Conservation (phyloP, 352 stramenopile species). For the Phytophthora capsici region DNA sequence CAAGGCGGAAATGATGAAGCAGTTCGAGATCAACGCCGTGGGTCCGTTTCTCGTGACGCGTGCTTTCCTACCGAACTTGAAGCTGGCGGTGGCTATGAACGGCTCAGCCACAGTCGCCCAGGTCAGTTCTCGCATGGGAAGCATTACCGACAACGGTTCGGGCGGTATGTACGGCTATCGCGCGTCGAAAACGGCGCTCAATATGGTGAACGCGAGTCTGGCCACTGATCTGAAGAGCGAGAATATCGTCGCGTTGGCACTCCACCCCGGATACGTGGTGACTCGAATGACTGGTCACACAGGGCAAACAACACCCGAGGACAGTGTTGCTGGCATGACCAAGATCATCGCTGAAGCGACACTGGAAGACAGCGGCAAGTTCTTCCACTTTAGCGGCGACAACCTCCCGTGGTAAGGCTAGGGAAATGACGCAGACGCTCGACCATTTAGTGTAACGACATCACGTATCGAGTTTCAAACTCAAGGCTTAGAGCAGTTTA, state of each 20-base stretch:
- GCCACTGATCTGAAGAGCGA: constrained; percentile 44
- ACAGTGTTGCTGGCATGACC: constrained; percentile 43
- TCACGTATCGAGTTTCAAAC: too few relatives aligned
- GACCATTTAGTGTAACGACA: too few relatives aligned
- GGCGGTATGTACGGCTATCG: constrained; percentile 60
- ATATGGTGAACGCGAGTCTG: constrained; percentile 60
- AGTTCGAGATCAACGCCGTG: constrained; percentile 66
- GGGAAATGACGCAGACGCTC: too few relatives aligned
- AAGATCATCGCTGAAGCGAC: constrained; percentile 41
- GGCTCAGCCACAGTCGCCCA: constrained; percentile 45
- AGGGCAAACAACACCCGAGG: constrained; percentile 27
- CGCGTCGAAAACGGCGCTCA: constrained; percentile 68
- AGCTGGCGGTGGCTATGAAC: constrained; percentile 28
- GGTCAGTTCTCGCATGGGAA: constrained; percentile 51
- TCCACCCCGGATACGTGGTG: constrained; percentile 55
- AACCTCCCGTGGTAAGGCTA: too few relatives aligned
- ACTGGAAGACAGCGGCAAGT: constrained; percentile 44
- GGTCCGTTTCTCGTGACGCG: constrained; percentile 58
- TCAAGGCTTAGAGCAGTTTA: too few relatives aligned
- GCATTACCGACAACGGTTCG: constrained; percentile 39
- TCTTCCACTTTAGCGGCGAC: constrained; percentile 23
- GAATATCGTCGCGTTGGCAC: constrained; percentile 42
- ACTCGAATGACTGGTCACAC: constrained; percentile 51
- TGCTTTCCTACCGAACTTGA: constrained; percentile 50
- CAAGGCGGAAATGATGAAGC: constrained; percentile 50